These are phyloP conservation scores for Thermochaetoides dissita DNA, from an alignment of 2,329 filamentous ascomycete genomes.

Conservation along the genomic window DNA sequence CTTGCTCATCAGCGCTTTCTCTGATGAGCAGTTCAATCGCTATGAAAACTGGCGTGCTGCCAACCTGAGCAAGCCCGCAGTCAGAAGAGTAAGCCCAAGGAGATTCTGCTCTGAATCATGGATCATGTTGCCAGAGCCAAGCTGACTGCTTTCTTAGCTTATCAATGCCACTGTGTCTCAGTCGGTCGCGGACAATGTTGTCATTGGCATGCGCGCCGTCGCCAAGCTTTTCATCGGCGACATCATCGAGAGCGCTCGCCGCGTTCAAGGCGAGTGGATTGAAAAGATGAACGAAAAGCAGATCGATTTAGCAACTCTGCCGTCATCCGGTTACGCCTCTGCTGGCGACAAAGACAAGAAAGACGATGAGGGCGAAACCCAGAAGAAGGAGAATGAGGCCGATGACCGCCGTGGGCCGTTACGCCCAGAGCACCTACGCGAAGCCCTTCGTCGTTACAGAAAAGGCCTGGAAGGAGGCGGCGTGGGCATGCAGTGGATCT, in stretches of 20 bases:
- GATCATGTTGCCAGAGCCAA: no score
- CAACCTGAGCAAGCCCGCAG: constrained; percentile 53
- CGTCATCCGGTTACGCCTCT: constrained; percentile 16
- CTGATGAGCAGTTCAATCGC: constrained; percentile 51
- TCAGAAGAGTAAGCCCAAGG: constrained; percentile 44
- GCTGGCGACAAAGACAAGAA: constrained; percentile 20
- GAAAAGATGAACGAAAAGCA: constrained; percentile 42
- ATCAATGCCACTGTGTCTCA: constrained; percentile 72
- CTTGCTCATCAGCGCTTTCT: constrained; percentile 51
- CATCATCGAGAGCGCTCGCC: constrained; percentile 57
- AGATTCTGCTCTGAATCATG: no score
- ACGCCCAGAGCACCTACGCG: constrained; percentile 59
- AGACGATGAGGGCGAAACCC: constrained; percentile 3
- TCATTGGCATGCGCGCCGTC: constrained; percentile 61
- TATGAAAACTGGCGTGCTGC: constrained; percentile 59
- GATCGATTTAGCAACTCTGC: constrained; percentile 34
- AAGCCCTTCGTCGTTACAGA: constrained; percentile 58
- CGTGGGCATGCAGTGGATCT: constrained; percentile 44
- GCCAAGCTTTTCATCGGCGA: constrained; percentile 67
- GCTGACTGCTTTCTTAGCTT: constrained; percentile 30
- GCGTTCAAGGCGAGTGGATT: constrained; percentile 60
- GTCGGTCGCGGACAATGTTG: constrained; percentile 59
- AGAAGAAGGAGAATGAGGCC: constrained; percentile 15
- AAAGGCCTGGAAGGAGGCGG: constrained; percentile 47
- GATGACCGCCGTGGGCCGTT: constrained; percentile 30